Conservation (phyloP, 2,329 filamentous ascomycete species). For the Amylocarpus encephaloides region DNA sequence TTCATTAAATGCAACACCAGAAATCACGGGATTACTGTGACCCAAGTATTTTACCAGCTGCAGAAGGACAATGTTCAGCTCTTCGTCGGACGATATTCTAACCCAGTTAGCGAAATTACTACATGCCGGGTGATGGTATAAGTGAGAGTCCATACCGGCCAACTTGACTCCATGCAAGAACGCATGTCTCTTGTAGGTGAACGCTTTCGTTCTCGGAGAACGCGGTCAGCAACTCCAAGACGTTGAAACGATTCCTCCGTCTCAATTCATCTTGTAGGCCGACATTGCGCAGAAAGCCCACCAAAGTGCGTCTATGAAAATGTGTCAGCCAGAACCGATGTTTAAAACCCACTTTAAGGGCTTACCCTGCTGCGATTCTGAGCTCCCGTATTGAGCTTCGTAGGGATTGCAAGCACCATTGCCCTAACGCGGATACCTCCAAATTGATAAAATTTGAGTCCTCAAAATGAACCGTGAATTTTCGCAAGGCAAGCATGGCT, state of each 20-base stretch:
- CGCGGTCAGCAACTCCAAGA: conserved; percentile 63
- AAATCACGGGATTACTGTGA: conserved; percentile 71
- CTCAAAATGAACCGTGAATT: conserved; percentile 61
- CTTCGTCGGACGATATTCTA: conserved; percentile 67
- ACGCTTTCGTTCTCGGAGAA: conserved; percentile 64
- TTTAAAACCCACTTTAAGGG: conserved; percentile 5
- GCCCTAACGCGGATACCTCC: conserved; percentile 59
- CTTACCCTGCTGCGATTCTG: conserved; percentile 67
- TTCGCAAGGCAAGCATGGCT: conserved; percentile 65
- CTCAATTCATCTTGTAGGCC: conserved; percentile 40
- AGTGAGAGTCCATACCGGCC: conserved; percentile 48
- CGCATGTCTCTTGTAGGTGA: conserved; percentile 72
- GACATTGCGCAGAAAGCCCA: conserved; percentile 54
- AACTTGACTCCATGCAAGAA: conserved; percentile 80
- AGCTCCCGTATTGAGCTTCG: conserved; percentile 81
- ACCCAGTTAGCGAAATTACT: not conserved
- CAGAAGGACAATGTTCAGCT: conserved; percentile 79
- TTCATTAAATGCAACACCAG: conserved; percentile 77
- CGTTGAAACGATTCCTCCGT: conserved; percentile 60
- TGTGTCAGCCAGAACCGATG: conserved; percentile 15
- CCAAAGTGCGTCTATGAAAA: conserved; percentile 52
- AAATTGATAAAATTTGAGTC: conserved; percentile 58
- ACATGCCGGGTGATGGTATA: not conserved
- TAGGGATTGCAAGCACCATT: conserved; percentile 76
- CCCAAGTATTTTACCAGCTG: conserved; percentile 83